Percentiles rank a stretch among this genome's conserved stretches.
Evolutionary conservation across 352 stramenopile genomes (phyloP).

Genomic region (Pythium apleroticum): DNA sequence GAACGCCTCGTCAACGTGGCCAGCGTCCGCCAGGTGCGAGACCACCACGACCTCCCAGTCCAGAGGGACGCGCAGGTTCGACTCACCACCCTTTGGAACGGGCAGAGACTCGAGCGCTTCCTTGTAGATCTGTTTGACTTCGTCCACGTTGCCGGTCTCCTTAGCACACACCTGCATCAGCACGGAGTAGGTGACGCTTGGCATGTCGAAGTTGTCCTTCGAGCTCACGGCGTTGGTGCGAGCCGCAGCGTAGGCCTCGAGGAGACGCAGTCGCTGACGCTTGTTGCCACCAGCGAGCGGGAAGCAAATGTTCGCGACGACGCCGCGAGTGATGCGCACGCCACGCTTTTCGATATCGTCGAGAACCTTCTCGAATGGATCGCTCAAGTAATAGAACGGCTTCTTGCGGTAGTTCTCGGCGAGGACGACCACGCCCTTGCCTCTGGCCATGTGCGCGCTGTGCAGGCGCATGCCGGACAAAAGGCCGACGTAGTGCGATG

Average conservation of each 20-base stretch:
- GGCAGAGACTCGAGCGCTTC: slow-evolving; percentile 40
- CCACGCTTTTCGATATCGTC: slow-evolving; percentile 40
- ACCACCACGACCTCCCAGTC: slow-evolving; percentile 50
- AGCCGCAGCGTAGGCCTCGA: slow-evolving; percentile 45
- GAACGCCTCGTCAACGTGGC: slow-evolving; percentile 41
- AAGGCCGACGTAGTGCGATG: slow-evolving; percentile 47
- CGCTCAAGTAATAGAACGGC: slow-evolving; percentile 39
- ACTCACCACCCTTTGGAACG: slow-evolving; percentile 13
- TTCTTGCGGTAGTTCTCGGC: slow-evolving; percentile 15
- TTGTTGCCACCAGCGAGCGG: slow-evolving; percentile 46
- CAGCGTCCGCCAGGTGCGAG: slow-evolving; percentile 37
- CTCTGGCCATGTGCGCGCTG: slow-evolving; percentile 22
- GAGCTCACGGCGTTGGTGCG: slow-evolving; percentile 7
- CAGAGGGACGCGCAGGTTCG: slow-evolving; percentile 36
- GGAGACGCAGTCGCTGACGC: slow-evolving; percentile 51
- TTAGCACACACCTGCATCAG: slow-evolving; percentile 40
- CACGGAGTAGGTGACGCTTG: slow-evolving; percentile 43
- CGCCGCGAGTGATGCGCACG: slow-evolving; percentile 42
- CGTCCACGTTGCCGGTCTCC: slow-evolving; percentile 33
- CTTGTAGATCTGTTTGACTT: slow-evolving; percentile 47
- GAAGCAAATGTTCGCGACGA: slow-evolving; percentile 35
- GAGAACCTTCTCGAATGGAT: slow-evolving; percentile 40
- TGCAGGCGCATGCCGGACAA: slow-evolving; percentile 44
- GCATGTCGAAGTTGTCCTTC: slow-evolving; percentile 48
- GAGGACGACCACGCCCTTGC: slow-evolving; percentile 22